phyloP scores from a whole-genome alignment of 192 early-diverging fungal genomes.

The Coemansia sp. region DNA sequence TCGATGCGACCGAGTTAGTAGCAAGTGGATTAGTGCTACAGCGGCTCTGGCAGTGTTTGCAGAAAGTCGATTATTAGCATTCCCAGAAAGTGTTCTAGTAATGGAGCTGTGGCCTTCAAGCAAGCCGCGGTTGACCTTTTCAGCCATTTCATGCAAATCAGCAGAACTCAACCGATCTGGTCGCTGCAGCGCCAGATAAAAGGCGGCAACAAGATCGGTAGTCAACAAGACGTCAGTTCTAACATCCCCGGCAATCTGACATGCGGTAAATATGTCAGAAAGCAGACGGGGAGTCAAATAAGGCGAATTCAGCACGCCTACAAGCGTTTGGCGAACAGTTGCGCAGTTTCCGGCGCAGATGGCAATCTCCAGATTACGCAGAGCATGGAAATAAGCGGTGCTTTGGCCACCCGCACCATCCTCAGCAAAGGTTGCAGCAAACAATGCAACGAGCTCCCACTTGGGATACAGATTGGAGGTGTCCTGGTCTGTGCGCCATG shows the following conservation, averaged over 20 bases:
- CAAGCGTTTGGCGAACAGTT: background rate
- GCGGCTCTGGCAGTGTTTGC: background rate
- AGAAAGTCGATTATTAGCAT: background rate
- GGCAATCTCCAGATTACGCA: slow-evolving; percentile 5
- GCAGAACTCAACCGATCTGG: background rate
- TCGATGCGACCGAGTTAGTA: background rate
- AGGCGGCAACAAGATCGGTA: background rate
- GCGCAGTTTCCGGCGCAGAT: background rate
- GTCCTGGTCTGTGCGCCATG: slow-evolving; percentile 14
- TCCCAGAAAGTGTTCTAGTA: background rate
- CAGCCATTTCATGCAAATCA: background rate
- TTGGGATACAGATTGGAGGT: background rate
- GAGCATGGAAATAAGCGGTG: background rate
- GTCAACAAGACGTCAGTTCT: background rate
- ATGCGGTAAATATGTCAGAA: background rate
- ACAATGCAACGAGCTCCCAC: slow-evolving; percentile 17
- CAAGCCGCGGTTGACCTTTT: background rate
- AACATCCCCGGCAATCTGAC: background rate
- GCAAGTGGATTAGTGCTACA: slow-evolving; percentile 12
- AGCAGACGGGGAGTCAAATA: background rate
- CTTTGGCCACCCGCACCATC: background rate
- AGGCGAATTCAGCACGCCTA: background rate
- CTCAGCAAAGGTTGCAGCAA: slow-evolving; percentile 13
- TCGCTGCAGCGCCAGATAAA: background rate
- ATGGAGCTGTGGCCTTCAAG: background rate